Conservation (phyloP, 2,329 filamentous ascomycete species). For the Colletotrichum ledebouriae region DNA sequence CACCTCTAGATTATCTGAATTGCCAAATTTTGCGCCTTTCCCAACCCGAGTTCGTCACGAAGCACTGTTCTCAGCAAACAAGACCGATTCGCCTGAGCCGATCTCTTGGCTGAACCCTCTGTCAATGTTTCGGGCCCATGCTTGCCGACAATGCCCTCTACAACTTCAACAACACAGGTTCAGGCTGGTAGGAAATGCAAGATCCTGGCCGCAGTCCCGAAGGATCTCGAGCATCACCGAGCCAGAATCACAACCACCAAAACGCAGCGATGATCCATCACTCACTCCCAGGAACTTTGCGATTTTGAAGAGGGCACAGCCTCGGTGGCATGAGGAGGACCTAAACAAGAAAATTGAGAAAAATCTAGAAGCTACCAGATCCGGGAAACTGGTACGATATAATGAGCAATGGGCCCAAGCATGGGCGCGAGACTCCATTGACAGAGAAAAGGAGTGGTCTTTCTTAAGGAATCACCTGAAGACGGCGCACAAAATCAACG, state of each 20-base stretch:
- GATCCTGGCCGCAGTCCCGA: background rate
- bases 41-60: too few species aligned
- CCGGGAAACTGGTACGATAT: background rate
- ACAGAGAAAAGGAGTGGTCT: background rate
- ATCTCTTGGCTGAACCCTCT: too few species aligned
- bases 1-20: too few species aligned
- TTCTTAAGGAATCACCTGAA: background rate
- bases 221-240: background rate
- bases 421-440: background rate
- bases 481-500: background rate
- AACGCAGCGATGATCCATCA: too few species aligned
- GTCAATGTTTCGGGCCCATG: conserved; percentile 21
- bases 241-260: background rate
- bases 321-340: background rate
- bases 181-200: background rate
- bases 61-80: background rate
- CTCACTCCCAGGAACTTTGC: too few species aligned
- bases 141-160: conserved; percentile 25
- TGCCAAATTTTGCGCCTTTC: too few species aligned
- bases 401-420: conserved; percentile 6
- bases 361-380: background rate
- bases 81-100: background rate
- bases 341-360: background rate
- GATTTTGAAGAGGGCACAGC: too few species aligned
- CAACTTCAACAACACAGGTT: conserved; percentile 23